phyloP scores from a whole-genome alignment of 2,329 filamentous ascomycete genomes.

The Hypoxylon sp. region DNA sequence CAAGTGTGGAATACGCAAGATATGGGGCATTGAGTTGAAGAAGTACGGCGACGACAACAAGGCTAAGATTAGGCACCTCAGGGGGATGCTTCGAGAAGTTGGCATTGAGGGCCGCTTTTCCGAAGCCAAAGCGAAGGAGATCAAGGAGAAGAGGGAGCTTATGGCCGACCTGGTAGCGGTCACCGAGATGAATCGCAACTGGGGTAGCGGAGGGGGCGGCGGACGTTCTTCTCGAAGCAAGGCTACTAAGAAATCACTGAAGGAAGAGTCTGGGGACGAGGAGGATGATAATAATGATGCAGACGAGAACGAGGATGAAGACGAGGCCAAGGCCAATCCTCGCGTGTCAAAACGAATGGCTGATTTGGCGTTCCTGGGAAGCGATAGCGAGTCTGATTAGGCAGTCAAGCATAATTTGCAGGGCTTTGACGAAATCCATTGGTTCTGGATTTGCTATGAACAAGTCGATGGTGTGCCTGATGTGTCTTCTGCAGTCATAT shows the following conservation, averaged over 20 bases:
- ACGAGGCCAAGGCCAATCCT: conserved; percentile 43
- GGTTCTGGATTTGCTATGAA: conserved; percentile 4
- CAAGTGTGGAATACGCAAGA: conserved; percentile 92
- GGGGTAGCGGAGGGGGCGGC: conserved; percentile 70
- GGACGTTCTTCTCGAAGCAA: conserved; percentile 59
- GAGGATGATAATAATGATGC: conserved; percentile 55
- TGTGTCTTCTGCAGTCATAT: conserved; percentile 5
- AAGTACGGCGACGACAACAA: conserved; percentile 76
- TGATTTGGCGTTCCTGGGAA: conserved; percentile 74
- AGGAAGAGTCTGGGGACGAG: conserved; percentile 54
- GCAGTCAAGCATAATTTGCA: conserved; percentile 5
- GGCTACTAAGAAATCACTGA: conserved; percentile 53
- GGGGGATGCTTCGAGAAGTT: conserved; percentile 79
- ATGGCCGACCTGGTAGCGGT: conserved; percentile 86
- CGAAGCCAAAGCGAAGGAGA: conserved; percentile 83
- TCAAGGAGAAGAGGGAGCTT: conserved; percentile 88
- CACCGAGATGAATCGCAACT: conserved; percentile 81
- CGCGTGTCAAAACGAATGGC: conserved; percentile 61
- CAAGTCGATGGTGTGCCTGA: conserved; percentile 2
- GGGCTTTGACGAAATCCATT: background rate
- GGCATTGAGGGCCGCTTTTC: conserved; percentile 94
- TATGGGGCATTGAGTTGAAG: conserved; percentile 89
- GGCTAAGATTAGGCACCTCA: conserved; percentile 86
- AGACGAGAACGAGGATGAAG: conserved; percentile 50
- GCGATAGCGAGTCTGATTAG: conserved; percentile 75